Conservation (phyloP, 768 basidiomycete species). For the Pholiota microspora region DNA sequence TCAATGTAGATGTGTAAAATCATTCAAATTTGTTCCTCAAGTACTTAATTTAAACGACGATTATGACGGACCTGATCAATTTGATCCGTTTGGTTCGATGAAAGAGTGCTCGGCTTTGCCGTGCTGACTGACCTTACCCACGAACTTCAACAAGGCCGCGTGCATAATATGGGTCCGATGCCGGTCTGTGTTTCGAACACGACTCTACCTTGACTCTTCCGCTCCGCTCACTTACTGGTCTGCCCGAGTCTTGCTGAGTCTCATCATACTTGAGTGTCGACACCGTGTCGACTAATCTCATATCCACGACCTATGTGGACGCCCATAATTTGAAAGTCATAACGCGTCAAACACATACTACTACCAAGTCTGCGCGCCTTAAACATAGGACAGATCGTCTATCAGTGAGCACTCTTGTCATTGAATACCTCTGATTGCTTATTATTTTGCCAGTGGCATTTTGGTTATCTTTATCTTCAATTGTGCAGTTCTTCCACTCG, state of each 20-base stretch:
- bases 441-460: conserved; percentile 11
- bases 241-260: too few species aligned
- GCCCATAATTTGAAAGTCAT: not conserved
- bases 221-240: not conserved
- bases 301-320: not conserved
- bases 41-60: too few species aligned
- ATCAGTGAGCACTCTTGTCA: not conserved
- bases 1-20: too few species aligned
- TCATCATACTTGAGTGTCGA: too few species aligned
- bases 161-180: not conserved
- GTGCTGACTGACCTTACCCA: too few species aligned
- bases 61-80: too few species aligned
- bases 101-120: too few species aligned
- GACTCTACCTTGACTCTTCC: not conserved
- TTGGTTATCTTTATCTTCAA: conserved; percentile 5
- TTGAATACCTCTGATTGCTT: not conserved
- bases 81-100: not conserved
- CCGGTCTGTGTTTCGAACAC: not conserved
- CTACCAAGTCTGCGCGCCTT: conserved; percentile 5
- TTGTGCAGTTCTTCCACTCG: conserved; percentile 11
- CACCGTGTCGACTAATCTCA: too few species aligned
- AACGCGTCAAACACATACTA: not conserved
- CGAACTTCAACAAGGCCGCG: not conserved
- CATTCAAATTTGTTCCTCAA: too few species aligned
- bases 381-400: not conserved